Percentiles rank a stretch among this genome's conserved stretches.
These are phyloP conservation scores for Blastocystis sp. DNA, from an alignment of 352 stramenopile species.

Conservation along the genomic window DNA sequence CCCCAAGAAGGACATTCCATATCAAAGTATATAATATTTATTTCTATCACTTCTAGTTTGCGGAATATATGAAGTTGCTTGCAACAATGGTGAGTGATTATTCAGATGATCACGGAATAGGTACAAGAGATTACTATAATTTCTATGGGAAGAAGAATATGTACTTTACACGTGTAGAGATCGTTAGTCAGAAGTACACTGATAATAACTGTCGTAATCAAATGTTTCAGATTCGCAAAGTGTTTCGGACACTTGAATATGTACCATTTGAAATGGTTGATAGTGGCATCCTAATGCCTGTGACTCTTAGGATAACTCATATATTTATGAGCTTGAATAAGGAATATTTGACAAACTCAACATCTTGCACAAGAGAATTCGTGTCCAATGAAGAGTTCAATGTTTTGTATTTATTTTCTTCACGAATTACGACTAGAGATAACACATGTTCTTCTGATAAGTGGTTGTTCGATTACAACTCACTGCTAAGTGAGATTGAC, in stretches of 20 bases:
- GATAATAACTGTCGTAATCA: background rate
- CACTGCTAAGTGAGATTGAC: background rate
- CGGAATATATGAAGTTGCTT: background rate
- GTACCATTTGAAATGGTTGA: background rate
- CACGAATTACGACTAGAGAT: background rate
- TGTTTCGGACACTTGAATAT: background rate
- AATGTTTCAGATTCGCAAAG: background rate
- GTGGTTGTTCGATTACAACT: background rate
- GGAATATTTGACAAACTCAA: too few species aligned
- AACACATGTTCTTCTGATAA: background rate
- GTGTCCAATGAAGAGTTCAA: background rate
- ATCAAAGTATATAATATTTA: background rate
- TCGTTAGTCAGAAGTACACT: background rate
- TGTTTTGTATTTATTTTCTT: background rate
- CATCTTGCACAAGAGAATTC: background rate
- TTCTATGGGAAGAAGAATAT: background rate
- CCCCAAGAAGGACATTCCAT: background rate
- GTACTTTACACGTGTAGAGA: background rate
- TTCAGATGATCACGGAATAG: background rate
- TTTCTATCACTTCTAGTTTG: background rate
- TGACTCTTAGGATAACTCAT: background rate
- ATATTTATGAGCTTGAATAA: background rate
- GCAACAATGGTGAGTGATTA: background rate
- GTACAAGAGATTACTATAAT: background rate
- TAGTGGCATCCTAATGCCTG: background rate